These are phyloP conservation scores for Auricularia heimuer DNA, from an alignment of 768 basidiomycete genomes.

Conservation along the genomic window DNA sequence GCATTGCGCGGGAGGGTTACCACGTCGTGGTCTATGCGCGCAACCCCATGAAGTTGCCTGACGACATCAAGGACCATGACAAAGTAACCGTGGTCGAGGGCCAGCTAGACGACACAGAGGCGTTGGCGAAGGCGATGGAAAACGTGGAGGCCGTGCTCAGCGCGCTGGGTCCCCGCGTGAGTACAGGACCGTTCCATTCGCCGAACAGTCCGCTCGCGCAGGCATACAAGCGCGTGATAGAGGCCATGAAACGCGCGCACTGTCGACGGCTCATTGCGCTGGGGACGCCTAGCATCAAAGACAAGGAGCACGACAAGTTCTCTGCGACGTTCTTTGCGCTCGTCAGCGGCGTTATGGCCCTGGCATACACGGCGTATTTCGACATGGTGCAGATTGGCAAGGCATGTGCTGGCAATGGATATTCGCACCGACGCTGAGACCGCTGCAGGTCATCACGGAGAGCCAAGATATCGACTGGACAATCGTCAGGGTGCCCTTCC, in stretches of 20 bases:
- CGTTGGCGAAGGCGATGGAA: conserved; percentile 42
- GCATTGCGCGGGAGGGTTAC: conserved; percentile 31
- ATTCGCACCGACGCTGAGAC: conserved; percentile 42
- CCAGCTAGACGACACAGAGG: conserved; percentile 40
- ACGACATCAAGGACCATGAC: conserved; percentile 34
- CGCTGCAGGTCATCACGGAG: conserved; percentile 30
- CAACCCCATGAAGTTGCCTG: conserved; percentile 51
- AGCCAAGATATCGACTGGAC: conserved; percentile 55
- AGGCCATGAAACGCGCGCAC: conserved; percentile 40
- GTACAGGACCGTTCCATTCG: conserved; percentile 25
- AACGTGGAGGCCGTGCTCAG: conserved; percentile 56
- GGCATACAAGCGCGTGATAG: conserved; percentile 47
- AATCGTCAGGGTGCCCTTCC: conserved; percentile 54
- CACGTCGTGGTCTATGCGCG: conserved; percentile 54
- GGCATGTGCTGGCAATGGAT: not conserved
- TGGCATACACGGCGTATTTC: conserved; percentile 48
- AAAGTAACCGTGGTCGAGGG: conserved; percentile 44
- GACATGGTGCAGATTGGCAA: conserved; percentile 2
- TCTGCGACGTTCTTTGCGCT: conserved; percentile 36
- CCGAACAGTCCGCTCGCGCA: conserved; percentile 48
- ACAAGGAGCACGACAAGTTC: conserved; percentile 39
- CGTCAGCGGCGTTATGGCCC: conserved; percentile 26
- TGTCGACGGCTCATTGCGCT: conserved; percentile 56
- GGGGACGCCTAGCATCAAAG: conserved; percentile 56
- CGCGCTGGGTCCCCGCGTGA: conserved; percentile 46